Evolutionary conservation across 345 rosid species (phyloP), one percentile per base, ranked within the genome.

Genomic region (Syzygium oleosum): DNA sequence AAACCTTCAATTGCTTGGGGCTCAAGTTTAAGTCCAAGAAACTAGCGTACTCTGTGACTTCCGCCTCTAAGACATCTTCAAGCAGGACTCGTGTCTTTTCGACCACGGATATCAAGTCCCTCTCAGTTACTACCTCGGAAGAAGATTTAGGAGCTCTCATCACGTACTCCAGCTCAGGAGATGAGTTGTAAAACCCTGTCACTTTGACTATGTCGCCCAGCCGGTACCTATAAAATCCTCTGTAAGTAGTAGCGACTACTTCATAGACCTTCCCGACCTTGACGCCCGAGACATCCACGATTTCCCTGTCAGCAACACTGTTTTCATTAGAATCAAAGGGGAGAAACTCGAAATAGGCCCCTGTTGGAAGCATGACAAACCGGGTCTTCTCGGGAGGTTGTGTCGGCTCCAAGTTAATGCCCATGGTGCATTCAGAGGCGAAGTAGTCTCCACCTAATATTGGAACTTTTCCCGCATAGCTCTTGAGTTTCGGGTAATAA

Each of bases 301-400:
- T 90, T 89, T 90, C 92, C 83, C 88, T 86, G 22, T 89, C 90
- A 27, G 78, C 79, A 38, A 61, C 85, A 22, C 85, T 61, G 77
- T 73, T 65, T 59, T 90, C 80, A 23, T 87, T 79, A 61, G 87
- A 29, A 89, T 90, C 90, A 43, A 87, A 93, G 9, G 93, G 91
- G 65, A 94, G 93, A 87, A 93, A 93, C 90, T 93, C 94, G 14
- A 92, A 92, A 87, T 92, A 92, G 58, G 92, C 93, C 0, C 91
- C 93, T 8, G 92, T 92, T 51, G 93, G 93, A 88, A 92, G 94
- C 87, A 91, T 88, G 27, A 90, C 91, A 13, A 87, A 92, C 68
- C 88, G 68, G 58, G 93, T 92, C 12, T n/a, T 79, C 68, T 92
- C 90, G 0, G 93, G 94, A 83, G 92, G 92, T 84, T 92, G 92